Conservation (phyloP, 805 yeast genomes). For the Yamadazyma ubonensis region DNA sequence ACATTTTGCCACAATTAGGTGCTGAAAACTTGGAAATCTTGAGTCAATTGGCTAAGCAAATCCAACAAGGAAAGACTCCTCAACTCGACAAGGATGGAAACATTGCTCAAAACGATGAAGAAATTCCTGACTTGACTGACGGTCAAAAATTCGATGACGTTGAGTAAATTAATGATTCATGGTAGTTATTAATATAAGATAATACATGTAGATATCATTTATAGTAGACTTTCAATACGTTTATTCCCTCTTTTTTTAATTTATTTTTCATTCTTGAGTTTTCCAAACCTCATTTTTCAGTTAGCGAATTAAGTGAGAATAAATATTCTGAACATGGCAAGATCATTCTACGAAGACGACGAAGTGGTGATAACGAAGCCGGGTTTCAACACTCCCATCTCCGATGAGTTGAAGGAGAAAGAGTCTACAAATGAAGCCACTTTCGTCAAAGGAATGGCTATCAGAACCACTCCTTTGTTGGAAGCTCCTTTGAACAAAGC, state of each 20-base stretch:
- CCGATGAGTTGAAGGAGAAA: conserved; percentile 34
- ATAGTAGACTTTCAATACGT: not conserved
- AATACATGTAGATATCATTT: conserved; percentile 12
- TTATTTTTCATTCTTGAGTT: too few relatives aligned
- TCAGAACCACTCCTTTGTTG: conserved; percentile 47
- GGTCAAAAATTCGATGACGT: conserved; percentile 82
- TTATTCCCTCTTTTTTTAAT: too few relatives aligned
- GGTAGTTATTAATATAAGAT: conserved; percentile 20
- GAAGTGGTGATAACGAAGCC: conserved; percentile 49
- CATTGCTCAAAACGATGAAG: conserved; percentile 53
- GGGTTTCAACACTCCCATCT: conserved; percentile 42
- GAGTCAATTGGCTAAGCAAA: conserved; percentile 84
- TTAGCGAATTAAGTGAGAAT: conserved; percentile 3
- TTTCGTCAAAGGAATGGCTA: conserved; percentile 53
- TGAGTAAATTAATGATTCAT: conserved; percentile 39
- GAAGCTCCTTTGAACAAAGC: conserved; percentile 42
- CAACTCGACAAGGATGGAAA: conserved; percentile 40
- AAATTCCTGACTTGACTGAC: conserved; percentile 78
- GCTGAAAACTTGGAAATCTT: conserved; percentile 90
- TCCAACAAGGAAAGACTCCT: conserved; percentile 62
- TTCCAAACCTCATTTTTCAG: conserved; percentile 1
- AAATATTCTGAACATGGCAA: conserved; percentile 18
- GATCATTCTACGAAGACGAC: conserved; percentile 55
- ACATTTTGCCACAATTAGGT: conserved; percentile 93
- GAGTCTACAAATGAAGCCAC: conserved; percentile 40